Conservation (phyloP, 495 filamentous ascomycete species). For the Elasticomyces elasticus region DNA sequence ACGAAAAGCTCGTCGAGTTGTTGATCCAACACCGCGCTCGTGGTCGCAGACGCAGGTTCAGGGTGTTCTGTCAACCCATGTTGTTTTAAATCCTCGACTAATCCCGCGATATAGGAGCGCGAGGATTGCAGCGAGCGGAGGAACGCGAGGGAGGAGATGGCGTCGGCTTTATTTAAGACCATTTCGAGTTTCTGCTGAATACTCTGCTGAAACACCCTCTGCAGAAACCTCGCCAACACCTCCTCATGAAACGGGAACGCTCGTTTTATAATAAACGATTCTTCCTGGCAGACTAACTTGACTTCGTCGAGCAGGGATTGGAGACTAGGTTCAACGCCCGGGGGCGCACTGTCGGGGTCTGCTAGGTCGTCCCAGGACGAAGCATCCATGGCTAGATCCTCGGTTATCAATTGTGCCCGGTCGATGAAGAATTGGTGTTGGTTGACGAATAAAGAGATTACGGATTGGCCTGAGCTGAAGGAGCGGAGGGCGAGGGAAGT, state of each 20-base stretch:
- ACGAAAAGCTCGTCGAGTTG: conserved; percentile 95
- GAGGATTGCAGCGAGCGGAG: conserved; percentile 84
- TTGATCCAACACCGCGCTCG: conserved; percentile 77
- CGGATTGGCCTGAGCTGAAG: conserved; percentile 90
- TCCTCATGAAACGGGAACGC: conserved; percentile 95
- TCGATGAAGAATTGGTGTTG: conserved; percentile 99
- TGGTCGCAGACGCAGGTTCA: conserved; percentile 79
- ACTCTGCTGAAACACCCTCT: conserved; percentile 94
- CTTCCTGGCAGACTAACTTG: conserved; percentile 89
- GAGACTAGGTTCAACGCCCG: conserved; percentile 82
- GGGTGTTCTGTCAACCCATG: conserved; percentile 95
- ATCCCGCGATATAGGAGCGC: conserved; percentile 66
- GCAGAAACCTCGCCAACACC: conserved; percentile 81
- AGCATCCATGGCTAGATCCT: conserved; percentile 74
- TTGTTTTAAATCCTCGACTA: conserved; percentile 86
- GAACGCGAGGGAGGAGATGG: conserved; percentile 83
- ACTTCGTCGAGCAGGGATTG: conserved; percentile 90
- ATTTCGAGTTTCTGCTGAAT: conserved; percentile 92
- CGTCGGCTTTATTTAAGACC: conserved; percentile 88
- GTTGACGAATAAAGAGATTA: conserved; percentile 92
- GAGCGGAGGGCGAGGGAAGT: conserved; percentile 89
- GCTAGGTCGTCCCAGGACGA: conserved; percentile 78
- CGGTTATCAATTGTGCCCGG: conserved; percentile 74
- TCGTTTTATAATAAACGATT: conserved; percentile 87
- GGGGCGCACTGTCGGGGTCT: conserved; percentile 85